A percentile compares a stretch with the other conserved stretches of the same genome.
Evolutionary conservation across 768 basidiomycete species (phyloP).

Genomic region (Trichaptum fuscoviolaceum): DNA sequence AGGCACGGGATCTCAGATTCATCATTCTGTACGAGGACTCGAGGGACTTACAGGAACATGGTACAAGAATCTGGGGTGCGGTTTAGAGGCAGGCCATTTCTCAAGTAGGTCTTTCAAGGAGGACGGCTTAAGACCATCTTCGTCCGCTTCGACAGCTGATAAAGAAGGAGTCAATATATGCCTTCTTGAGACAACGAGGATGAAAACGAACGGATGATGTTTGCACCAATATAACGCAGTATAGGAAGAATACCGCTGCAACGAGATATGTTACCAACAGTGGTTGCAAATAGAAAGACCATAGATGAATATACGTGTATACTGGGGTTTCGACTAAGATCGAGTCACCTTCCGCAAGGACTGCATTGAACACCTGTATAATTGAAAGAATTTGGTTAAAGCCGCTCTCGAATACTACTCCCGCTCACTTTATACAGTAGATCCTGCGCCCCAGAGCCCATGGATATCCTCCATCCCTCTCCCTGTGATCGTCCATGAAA

Average conservation of each 20-base stretch:
- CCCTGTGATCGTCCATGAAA: conserved; percentile 57
- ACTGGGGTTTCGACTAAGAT: conserved; percentile 80
- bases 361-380: conserved; percentile 56
- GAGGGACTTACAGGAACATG: conserved; percentile 60
- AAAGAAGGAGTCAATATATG: conserved; percentile 5
- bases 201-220: conserved; percentile 47
- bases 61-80: conserved; percentile 74
- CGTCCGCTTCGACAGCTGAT: conserved; percentile 74
- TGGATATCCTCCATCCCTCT: conserved; percentile 63
- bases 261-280: conserved; percentile 6
- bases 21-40: conserved; percentile 8
- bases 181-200: neutral
- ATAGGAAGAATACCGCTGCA: conserved; percentile 62
- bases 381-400: conserved; percentile 2
- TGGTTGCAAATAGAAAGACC: conserved; percentile 1
- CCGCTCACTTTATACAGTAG: conserved; percentile 71
- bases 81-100: conserved; percentile 67
- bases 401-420: neutral
- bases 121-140: conserved; percentile 56
- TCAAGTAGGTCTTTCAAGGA: conserved; percentile 61
- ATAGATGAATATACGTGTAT: conserved; percentile 50
- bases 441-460: conserved; percentile 88
- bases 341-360: conserved; percentile 78
- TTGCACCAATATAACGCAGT: conserved; percentile 49
- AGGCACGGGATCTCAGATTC: neutral